phyloP scores from a whole-genome alignment of 176 grass and related monocot species.

The Triticum turgidum region DNA sequence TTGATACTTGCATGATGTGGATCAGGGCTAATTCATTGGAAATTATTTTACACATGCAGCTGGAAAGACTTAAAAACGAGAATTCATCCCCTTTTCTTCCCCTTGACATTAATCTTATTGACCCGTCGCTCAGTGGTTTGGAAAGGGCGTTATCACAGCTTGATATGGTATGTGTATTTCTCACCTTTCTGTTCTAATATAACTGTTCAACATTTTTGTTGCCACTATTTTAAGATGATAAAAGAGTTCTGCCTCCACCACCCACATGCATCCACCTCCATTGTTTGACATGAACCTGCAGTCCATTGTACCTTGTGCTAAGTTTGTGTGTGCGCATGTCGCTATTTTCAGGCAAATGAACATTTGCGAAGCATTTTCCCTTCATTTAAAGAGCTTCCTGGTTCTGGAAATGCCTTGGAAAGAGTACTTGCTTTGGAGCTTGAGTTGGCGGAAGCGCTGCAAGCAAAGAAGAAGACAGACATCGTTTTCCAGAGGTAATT shows the following conservation, averaged over 20 bases:
- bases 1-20: slow-evolving; percentile 5
- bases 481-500: slow-evolving; percentile 80
- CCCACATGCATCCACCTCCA: background rate
- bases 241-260: background rate
- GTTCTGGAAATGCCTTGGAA: slow-evolving; percentile 85
- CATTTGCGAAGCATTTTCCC: slow-evolving; percentile 78
- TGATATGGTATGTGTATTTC: slow-evolving; percentile 61
- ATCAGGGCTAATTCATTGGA: slow-evolving; percentile 5
- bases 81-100: slow-evolving; percentile 75
- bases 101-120: slow-evolving; percentile 51
- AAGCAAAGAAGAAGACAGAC: slow-evolving; percentile 71
- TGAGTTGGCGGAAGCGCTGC: slow-evolving; percentile 85
- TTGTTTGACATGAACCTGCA: background rate
- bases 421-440: slow-evolving; percentile 95
- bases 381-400: slow-evolving; percentile 87
- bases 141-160: slow-evolving; percentile 85
- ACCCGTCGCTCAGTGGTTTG: slow-evolving; percentile 70
- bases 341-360: slow-evolving; percentile 76
- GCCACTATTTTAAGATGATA: background rate
- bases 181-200: slow-evolving; percentile 6
- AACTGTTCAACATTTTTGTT: background rate
- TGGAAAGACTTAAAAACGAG: slow-evolving; percentile 79
- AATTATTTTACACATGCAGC: slow-evolving; percentile 56
- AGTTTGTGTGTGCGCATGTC: slow-evolving; percentile 7
- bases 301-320: background rate